Evolutionary conservation across 257 asterid genomes (phyloP), one percentile per base, ranked within the genome.

Genomic region (Forsythia suspensa): DNA sequence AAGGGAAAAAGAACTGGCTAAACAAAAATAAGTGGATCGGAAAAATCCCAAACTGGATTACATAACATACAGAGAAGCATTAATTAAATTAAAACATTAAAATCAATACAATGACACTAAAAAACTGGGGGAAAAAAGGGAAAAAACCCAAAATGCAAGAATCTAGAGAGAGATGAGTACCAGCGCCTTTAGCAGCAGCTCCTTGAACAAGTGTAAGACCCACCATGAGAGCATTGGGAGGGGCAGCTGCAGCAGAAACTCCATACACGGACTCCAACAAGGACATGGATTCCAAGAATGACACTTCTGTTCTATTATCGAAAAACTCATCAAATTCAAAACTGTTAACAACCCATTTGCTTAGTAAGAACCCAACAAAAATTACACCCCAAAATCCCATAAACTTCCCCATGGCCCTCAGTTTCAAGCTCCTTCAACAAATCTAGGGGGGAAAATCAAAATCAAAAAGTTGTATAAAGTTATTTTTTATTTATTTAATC

Each of bases 101-200:
- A 43, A 24, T 63, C 24, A 75, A 61, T 41, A 42, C 10, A 75
- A 24, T 61, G 36, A 4, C 18, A 61, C 40, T 6, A 66, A 13
- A 52, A 73, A 41, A 15, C 15, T 21, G 38, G 37, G 11, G 13
- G 8, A 59, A 6, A n/a, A 20, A 21, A 10, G 39, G 39, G 16
- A 3, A 21, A 44, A 68, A 71, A 29, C 24, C 15, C 63, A 75
- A 43, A 83, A 38, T 16, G 16, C 68, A 34, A 72, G 44, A 81
- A 74, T 46, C 67, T 6, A n/a, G 18, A 78, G 11, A 80, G 52
- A 6, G 59, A 76, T 48, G 34, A 11, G 20, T 83, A 94, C 97
- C 96, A 86, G 97, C 98, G 79, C 94, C 96, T 88, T 85, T 89
- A 67, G 94, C 91, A 73, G 87, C 94, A 71, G 98, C 98, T 77